phyloP scores from a whole-genome alignment of 2,329 filamentous ascomycete genomes.

The Cladosporium sp. region DNA sequence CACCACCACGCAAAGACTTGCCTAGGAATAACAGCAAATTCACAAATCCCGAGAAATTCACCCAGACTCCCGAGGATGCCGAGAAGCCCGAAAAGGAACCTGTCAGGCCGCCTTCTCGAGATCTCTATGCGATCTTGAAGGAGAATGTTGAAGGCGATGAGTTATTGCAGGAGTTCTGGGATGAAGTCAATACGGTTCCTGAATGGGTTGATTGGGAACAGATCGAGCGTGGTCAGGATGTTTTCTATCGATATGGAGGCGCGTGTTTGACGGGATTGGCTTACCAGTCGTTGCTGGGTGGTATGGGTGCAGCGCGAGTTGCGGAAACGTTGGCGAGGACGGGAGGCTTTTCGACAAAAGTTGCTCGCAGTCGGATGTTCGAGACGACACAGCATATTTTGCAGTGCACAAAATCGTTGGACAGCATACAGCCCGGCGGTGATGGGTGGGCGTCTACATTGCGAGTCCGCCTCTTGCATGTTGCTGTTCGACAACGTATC shows the following conservation, averaged over 20 bases:
- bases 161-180: slow-evolving; percentile 57
- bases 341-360: slow-evolving; percentile 65
- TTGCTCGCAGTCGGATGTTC: slow-evolving; percentile 60
- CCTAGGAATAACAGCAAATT: slow-evolving; percentile 35
- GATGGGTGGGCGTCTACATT: slow-evolving; percentile 61
- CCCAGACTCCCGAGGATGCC: slow-evolving; percentile 10
- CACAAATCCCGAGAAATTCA: slow-evolving; percentile 16
- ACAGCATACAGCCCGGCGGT: slow-evolving; percentile 63
- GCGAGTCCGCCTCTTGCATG: slow-evolving; percentile 65
- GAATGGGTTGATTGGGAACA: slow-evolving; percentile 75
- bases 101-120: slow-evolving; percentile 40
- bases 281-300: slow-evolving; percentile 62
- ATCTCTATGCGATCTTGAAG: slow-evolving; percentile 59
- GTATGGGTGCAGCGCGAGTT: slow-evolving; percentile 67
- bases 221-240: slow-evolving; percentile 66
- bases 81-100: slow-evolving; percentile 19
- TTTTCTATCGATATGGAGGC: slow-evolving; percentile 72
- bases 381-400: slow-evolving; percentile 74
- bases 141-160: slow-evolving; percentile 55
- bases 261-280: slow-evolving; percentile 60
- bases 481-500: slow-evolving; percentile 62
- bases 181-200: slow-evolving; percentile 61
- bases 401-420: slow-evolving; percentile 61
- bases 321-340: slow-evolving; percentile 71
- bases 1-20: slow-evolving; percentile 37